Evolutionary conservation across 306 rosid genomes (phyloP), one percentile per base, ranked within the genome.

Genomic region (Rubus idaeus): DNA sequence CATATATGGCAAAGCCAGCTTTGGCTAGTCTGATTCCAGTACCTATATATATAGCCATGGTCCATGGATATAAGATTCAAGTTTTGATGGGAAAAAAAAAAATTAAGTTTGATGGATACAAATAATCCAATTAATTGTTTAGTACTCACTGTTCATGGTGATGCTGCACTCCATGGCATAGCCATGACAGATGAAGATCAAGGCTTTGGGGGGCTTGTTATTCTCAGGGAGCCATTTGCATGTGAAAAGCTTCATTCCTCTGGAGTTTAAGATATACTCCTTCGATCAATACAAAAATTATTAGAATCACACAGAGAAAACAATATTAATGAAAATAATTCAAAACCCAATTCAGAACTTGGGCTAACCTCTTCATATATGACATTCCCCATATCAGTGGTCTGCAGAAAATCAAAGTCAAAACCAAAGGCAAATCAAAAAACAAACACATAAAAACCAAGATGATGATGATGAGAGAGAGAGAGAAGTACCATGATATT

Each of bases 141-240:
- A 20, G 60, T 41, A 10, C 50, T 75, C 5, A 88, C 98, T 87
- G 37, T 85, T 74, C 98, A 96, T 92, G 69, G 97, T 92, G 86
- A 92, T 86, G 86, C 92, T 91, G 86, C 99, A 91, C 72, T 96
- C 99, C 98, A 96, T 89, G 74, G 85, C 99, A 47, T 96, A 96
- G 18, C 99, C 99, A 79, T 96, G 99, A 71, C 96, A 92, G 26
- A 96, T 8, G 70, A 90, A 90, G 18, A 95, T 80, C 60, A 92
- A 75, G 5, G 89, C 97, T 75, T 91, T 92, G 17, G 97, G 89
- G 44, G 97, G 89, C 46, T 67, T 83, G 74, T 78, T 79, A 17
- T 89, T 87, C 61, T 4, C 81, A 0, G 94, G 92, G 68, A 86
- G 12, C 98, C 99, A 96, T 70, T 70, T 75, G 70, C 94, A 82